Base-by-base conservation (phyloP, 345 rosid genomes). In the Conringia planisiliqua region DNA sequence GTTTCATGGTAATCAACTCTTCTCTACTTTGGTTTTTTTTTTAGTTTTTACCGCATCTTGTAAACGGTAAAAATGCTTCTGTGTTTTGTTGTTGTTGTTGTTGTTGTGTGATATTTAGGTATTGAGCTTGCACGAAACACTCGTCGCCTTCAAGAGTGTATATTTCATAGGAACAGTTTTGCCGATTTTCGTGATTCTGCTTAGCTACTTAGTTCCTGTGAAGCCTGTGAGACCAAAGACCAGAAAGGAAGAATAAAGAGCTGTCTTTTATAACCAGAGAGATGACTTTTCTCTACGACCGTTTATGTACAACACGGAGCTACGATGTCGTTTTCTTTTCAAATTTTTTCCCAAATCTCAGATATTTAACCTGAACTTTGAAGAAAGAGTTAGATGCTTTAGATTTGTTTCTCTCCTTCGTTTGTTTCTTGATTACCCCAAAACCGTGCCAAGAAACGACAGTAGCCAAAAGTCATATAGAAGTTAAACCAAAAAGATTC, bases 161-260 rank as follows among this genome's bases (percentile, higher is more conserved):
- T 85, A 90, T 79, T 95, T 57, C 71, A 52, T 90, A 0, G 99
- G 99, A 77, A 90, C 97, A 76, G 32, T 92, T 70, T 7, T 92
- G 14, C 97, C 97, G 10, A 61, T 89, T 3, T 44, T 59, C 12
- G 71, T 89, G 85, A 84, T 86, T 81, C 82, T 95, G 30, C 88
- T 92, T 13, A 85, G 97, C 59, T 67, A 76, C 48, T 39, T 90
- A 40, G 74, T 95, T 68, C 97, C 97, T 8, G 80, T 80, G 52
- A 91, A 77, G 77, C 88, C 95, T 59, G 77, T 83, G 22, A 85
- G 85, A 82, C 80, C 92, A 11, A 87, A 87, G 76, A 75, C 87
- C 0, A 80, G 76, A 20, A 92, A 92, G 73, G 87, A 81, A 54
- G 80, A 90, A 82, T 90, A 82, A n/a, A n/a, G 85, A 71, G 0